Base-by-base conservation (phyloP, 139 green algal species). In the Yamagishiella unicocca region DNA sequence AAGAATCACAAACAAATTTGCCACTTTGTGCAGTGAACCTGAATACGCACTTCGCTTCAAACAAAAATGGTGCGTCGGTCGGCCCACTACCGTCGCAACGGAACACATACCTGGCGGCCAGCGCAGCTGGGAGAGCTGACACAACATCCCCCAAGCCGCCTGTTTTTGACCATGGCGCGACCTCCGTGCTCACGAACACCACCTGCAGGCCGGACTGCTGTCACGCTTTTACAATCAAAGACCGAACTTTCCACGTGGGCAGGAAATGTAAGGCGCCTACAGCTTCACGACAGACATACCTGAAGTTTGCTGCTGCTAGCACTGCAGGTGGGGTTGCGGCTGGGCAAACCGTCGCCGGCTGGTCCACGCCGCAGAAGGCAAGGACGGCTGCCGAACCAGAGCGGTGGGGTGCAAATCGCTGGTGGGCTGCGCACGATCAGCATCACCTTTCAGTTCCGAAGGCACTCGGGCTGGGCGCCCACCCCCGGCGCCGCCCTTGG, bases 161-260 rank as follows among this genome's bases (percentile, higher is more conserved):
- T 4, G 95, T 94, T 66, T 98, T 97, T 21, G 86, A 94, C 94
- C 94, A 98, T 82, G 95, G 94, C 12, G 94, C 89, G 4, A 96
- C 93, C 82, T 98, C 96, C 19, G 96, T 96, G n/a, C 89, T 90
- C 0, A 98, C 94, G 90, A 98, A 98, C 0, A 98, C 95, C 24
- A 97, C 79, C 91, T 96, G 90, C 29, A 68, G 21, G 42, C 8
- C 9, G 35, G 9, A 8, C n/a, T n/a, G n/a, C n/a, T n/a, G n/a
- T n/a, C n/a, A n/a, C n/a, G 12, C 3, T 31, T 27, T 12, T 7
- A 5, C 6, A 8, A 50, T n/a, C 35, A 19, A 8, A 14, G 14
- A 43, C 31, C 6, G 37, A 12, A 35, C 19, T 29, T 25, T 31
- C 3, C 35, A 27, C 4, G 6, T 10, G 29, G 14, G 5, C 4